Evolutionary conservation across 495 filamentous ascomycete species (phyloP), one percentile per base, ranked within the genome.

Genomic region (Symbiotaphrina buchneri): DNA sequence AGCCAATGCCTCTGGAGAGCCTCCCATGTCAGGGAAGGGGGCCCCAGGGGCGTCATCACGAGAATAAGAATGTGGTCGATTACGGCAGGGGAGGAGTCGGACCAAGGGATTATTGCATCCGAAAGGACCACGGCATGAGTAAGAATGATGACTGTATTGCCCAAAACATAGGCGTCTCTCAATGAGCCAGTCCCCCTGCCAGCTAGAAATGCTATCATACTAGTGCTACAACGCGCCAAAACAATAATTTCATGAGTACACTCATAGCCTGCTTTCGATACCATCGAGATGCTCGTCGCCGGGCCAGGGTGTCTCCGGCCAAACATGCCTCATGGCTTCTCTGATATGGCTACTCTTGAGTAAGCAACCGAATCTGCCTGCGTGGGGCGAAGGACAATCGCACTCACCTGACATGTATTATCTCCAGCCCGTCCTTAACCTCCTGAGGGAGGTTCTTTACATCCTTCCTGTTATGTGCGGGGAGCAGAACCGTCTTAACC

Each of bases 401-500:
- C 29, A 54, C 74, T 52, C 69, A 85, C 79, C 61, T 61, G 40
- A 95, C 80, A 55, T 75, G 77, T 28, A 91, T 61, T 46, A 99
- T 93, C 45, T 83, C 69, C 36, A 99, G 47, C 0, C 82, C 83
- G 38, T 81, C 63, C 50, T 64, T 77, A 16, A 95, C 87, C 53
- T 99, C 87, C 44, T 74, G 58, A 3, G 90, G 87, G 15, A 95
- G 59, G 45, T 95, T 85, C 54, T 76, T 80, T 37, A 78, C 75
- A 46, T 99, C 90, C 54, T 94, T 94, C 40, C 73, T 65, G 48
- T 99, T 99, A 38, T 74, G 68, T 24, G 73, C 63, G 19, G 87
- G 87, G 20, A 99, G 58, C 33, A 99, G 54, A 20, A 95, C 87
- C 23, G 76, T 87, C 60, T 87, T 90, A 31, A 99, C 87, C 16